Base-by-base conservation (phyloP, 2,329 filamentous ascomycete species). In the Neonectria hederae region DNA sequence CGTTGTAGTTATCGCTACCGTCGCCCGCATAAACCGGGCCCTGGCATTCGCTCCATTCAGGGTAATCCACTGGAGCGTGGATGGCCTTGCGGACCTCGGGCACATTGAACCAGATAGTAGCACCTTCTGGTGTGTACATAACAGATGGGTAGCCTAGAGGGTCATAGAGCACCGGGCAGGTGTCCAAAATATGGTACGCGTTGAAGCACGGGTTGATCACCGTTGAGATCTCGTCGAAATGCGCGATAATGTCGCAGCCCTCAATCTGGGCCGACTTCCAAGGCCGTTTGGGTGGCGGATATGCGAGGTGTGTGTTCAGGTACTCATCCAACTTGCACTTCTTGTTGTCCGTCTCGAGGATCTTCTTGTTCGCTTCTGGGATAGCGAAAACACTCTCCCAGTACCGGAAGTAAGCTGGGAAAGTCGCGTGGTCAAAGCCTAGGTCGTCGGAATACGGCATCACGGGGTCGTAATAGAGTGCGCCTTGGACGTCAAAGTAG, bases 141-240 rank as follows among this genome's bases (percentile, higher is more conserved):
- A 77, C 74, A 1, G 83, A 85, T 0, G 91, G 90, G 80, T 91
- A 91, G 40, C 90, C 90, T 4, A 94, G 83, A 0, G 92, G 80
- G 68, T 93, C 90, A 86, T 87, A 93, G 8, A 89, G 82, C 8
- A 91, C 70, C 1, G 92, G 91, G 74, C 91, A 94, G 10, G 89
- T 91, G 2, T 86, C 88, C 8, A 87, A 86, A 14, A 94, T 84
- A 52, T 90, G 85, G 79, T 93, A 94, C 28, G 91, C 80, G 74
- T 93, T 86, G 78, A 90, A 94, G 80, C 92, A 94, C 0, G 92
- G 92, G 78, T 94, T 94, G 45, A 89, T 78, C 2, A 80, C 72
- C n/a, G 81, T 72, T 5, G 84, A 83, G 42, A 89, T 90, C 1
- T 83, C 72, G 70, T 80, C 80, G 52, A 92, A 85, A 54, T 87